phyloP scores from a whole-genome alignment of 352 stramenopile species.

The Globisporangium cederbergense region DNA sequence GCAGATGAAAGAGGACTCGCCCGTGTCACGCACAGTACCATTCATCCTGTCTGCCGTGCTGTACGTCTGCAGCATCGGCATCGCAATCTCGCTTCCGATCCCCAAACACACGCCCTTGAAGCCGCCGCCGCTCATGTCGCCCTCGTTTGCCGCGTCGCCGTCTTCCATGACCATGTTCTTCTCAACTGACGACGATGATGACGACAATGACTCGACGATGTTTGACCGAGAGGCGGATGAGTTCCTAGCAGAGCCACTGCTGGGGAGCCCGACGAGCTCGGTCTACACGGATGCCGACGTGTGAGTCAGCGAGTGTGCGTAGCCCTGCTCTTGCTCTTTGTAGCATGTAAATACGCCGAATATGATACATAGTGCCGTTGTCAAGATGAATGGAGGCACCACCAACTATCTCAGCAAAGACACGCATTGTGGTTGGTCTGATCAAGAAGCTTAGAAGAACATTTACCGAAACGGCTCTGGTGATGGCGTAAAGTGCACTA shows the following conservation, averaged over 20 bases:
- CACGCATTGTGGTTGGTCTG: neutral
- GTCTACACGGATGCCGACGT: conserved; percentile 26
- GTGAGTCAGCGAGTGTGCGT: neutral
- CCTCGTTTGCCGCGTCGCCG: conserved; percentile 36
- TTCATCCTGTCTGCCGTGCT: conserved; percentile 52
- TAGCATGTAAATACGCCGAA: neutral
- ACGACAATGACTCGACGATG: conserved; percentile 8
- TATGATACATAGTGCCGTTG: neutral
- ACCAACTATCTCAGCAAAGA: neutral
- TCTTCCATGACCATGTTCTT: conserved; percentile 49
- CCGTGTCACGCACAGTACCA: conserved; percentile 50
- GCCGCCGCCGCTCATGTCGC: conserved; percentile 33
- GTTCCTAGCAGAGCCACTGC: conserved; percentile 46
- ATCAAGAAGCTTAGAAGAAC: conserved; percentile 5
- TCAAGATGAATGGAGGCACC: neutral
- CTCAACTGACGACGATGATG: conserved; percentile 46
- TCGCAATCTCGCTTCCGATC: conserved; percentile 42
- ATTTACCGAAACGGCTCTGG: conserved; percentile 10
- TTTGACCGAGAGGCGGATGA: conserved; percentile 30
- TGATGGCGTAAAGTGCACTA: conserved; percentile 9
- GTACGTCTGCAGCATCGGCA: conserved; percentile 43
- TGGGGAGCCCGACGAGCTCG: conserved; percentile 21
- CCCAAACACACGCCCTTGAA: conserved; percentile 15
- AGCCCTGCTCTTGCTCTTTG: neutral
- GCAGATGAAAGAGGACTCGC: conserved; percentile 37